Evolutionary conservation across 2,329 filamentous ascomycete species (phyloP).

Genomic region (Pestalotiopsis fici): DNA sequence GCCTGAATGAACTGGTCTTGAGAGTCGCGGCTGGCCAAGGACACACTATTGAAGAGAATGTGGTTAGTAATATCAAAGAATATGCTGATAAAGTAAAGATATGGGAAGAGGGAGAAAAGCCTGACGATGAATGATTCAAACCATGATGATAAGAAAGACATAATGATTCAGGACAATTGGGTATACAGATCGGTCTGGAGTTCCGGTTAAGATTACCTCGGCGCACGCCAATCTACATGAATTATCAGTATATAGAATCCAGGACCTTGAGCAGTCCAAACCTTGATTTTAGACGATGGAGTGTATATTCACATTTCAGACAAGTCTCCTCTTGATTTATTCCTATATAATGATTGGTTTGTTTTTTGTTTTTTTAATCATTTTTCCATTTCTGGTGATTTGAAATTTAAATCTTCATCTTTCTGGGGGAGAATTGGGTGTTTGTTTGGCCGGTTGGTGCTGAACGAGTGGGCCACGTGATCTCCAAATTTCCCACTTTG

Average conservation of each 20-base stretch:
- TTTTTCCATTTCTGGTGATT: too few species aligned
- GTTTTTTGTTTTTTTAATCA: too few species aligned
- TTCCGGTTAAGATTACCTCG: constrained; percentile 9
- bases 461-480: not conserved
- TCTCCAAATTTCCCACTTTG: constrained; percentile 5
- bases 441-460: not conserved
- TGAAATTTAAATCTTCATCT: too few species aligned
- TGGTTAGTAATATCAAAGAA: constrained; percentile 78
- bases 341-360: too few species aligned
- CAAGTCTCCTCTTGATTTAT: not conserved
- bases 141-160: constrained; percentile 6
- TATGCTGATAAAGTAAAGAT: constrained; percentile 86
- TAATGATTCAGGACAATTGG: not conserved
- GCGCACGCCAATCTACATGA: not conserved
- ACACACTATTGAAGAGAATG: constrained; percentile 72
- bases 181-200: constrained; percentile 5
- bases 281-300: not conserved
- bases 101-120: constrained; percentile 58
- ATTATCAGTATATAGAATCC: not conserved
- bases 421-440: not conserved
- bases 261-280: not conserved
- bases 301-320: too few species aligned
- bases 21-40: constrained; percentile 84
- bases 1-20: constrained; percentile 87
- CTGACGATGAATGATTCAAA: constrained; percentile 6